phyloP scores from a whole-genome alignment of 2,329 filamentous ascomycete genomes.

The Hypomyces rosellus region DNA sequence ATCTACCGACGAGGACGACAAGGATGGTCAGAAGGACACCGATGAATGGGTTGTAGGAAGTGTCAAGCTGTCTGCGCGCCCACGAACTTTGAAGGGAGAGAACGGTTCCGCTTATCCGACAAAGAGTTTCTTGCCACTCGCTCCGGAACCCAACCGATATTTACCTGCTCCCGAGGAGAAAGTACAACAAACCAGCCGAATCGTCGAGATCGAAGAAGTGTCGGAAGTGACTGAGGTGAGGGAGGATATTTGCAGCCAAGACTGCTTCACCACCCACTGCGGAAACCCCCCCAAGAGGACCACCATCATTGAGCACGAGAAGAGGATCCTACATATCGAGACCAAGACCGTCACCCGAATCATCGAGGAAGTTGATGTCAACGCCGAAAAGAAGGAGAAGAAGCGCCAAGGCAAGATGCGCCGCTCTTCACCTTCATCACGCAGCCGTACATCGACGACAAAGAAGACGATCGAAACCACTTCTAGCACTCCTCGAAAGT shows the following conservation, averaged over 20 bases:
- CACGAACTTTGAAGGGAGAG: constrained; percentile 3
- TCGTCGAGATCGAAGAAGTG: constrained; percentile 4
- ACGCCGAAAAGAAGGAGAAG: constrained; percentile 2
- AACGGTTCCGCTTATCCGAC: background rate
- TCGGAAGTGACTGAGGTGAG: constrained; percentile 7
- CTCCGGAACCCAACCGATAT: background rate
- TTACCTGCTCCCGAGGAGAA: background rate
- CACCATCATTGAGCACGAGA: constrained; percentile 8
- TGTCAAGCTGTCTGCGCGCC: constrained; percentile 8
- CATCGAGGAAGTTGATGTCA: background rate
- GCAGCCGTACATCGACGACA: background rate
- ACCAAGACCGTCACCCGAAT: constrained; percentile 3
- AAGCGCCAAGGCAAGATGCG: background rate
- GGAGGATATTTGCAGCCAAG: constrained; percentile 5
- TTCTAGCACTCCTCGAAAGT: constrained; percentile 4
- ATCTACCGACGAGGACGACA: background rate
- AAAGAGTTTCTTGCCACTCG: background rate
- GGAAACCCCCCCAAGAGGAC: constrained; percentile 5
- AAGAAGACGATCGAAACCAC: background rate
- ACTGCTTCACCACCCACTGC: constrained; percentile 4
- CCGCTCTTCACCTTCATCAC: background rate
- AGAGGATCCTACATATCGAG: constrained; percentile 8
- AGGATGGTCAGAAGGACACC: background rate
- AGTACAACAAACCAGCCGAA: background rate
- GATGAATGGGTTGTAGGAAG: constrained; percentile 9